These are phyloP conservation scores for Nicotiana noctiflora DNA, from an alignment of 257 asterid genomes.

Conservation along the genomic window DNA sequence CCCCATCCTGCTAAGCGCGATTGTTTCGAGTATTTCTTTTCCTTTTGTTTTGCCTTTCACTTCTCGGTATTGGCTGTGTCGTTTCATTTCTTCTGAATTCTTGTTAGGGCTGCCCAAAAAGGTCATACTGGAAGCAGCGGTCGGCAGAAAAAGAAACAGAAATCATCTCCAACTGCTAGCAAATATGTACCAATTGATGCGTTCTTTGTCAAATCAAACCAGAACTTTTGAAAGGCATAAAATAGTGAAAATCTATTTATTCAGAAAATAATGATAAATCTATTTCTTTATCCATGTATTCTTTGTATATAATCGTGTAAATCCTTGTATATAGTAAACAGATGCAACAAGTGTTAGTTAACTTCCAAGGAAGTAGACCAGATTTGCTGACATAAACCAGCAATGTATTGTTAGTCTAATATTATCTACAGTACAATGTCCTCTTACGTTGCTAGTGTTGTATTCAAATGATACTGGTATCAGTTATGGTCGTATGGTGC, in stretches of 20 bases:
- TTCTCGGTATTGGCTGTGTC: not conserved
- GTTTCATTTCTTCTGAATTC: not conserved
- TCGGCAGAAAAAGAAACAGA: constrained; percentile 58
- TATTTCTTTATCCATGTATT: not conserved
- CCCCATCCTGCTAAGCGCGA: not conserved
- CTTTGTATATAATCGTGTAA: not conserved
- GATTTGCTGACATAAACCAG: not conserved
- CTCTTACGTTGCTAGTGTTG: not conserved
- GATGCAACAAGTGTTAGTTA: not conserved
- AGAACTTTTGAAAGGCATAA: constrained; percentile 28
- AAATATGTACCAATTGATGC: constrained; percentile 71
- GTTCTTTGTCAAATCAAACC: constrained; percentile 56
- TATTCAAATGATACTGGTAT: not conserved
- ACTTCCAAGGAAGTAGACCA: not conserved
- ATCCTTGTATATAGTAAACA: not conserved
- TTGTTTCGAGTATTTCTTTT: not conserved
- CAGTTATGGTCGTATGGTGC: not conserved
- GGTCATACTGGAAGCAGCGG: constrained; percentile 24
- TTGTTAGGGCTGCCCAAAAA: constrained; percentile 37
- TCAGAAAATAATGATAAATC: not conserved
- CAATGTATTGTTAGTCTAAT: not conserved
- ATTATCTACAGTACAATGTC: not conserved
- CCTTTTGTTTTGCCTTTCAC: not conserved
- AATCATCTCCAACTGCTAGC: constrained; percentile 36
- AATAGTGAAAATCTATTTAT: not conserved